These are phyloP conservation scores for Phoenix roebelenii DNA, from an alignment of 176 grass and related monocot genomes.

Conservation along the genomic window DNA sequence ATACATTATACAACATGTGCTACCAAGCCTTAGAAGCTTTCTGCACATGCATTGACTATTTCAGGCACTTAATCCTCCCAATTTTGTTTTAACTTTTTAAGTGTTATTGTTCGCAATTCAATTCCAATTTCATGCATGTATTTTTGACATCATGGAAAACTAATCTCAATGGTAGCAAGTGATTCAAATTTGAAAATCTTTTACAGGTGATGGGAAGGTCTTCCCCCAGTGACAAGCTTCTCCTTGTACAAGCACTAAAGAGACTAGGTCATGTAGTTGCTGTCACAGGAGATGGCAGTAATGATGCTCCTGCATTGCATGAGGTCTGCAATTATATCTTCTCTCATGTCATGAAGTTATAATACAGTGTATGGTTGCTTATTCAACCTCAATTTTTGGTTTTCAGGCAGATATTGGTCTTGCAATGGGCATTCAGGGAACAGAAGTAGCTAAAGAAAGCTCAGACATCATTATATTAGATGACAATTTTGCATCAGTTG, in stretches of 20 bases:
- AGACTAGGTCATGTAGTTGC: conserved; percentile 70
- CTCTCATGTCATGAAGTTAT: neutral
- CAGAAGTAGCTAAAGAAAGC: conserved; percentile 98
- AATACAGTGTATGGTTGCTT: neutral
- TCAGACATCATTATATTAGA: conserved; percentile 98
- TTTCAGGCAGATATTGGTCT: conserved; percentile 95
- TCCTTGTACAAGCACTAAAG: conserved; percentile 75
- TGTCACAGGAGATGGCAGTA: conserved; percentile 95
- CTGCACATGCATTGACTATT: no score
- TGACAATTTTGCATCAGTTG: conserved; percentile 92
- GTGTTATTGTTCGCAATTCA: no score
- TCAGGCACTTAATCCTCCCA: no score
- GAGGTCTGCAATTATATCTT: conserved; percentile 44
- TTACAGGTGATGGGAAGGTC: conserved; percentile 90
- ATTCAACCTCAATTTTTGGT: conserved; percentile 10
- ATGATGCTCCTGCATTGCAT: conserved; percentile 87
- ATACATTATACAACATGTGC: no score
- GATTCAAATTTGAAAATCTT: neutral
- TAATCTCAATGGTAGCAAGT: neutral
- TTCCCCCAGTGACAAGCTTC: conserved; percentile 87
- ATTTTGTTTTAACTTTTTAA: no score
- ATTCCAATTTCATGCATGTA: no score
- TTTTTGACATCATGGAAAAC: neutral
- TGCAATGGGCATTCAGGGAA: conserved; percentile 95
- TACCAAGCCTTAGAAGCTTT: no score